These are phyloP conservation scores for Amanita brunnescens DNA, from an alignment of 768 basidiomycete genomes.

Conservation along the genomic window DNA sequence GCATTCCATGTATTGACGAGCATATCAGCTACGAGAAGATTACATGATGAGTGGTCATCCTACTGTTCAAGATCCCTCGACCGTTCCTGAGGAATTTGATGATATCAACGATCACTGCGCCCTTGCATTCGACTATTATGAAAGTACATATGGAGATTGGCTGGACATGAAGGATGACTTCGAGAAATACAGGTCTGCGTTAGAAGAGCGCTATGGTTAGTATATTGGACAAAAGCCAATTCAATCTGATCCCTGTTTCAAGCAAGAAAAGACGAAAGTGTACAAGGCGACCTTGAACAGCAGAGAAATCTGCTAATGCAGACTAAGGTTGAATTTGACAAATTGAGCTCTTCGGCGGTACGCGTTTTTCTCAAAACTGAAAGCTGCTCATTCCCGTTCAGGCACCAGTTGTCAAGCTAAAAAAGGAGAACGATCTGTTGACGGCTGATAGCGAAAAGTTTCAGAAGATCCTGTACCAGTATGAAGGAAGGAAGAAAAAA, in stretches of 20 bases:
- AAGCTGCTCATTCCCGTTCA: conserved; percentile 16
- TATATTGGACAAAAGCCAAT: neutral
- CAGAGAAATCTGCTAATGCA: conserved; percentile 39
- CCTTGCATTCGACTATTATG: conserved; percentile 67
- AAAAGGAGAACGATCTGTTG: conserved; percentile 53
- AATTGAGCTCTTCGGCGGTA: conserved; percentile 57
- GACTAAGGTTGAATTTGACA: conserved; percentile 44
- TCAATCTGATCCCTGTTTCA: conserved; percentile 7
- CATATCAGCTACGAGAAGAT: conserved; percentile 24
- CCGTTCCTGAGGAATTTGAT: conserved; percentile 68
- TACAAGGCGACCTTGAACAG: conserved; percentile 54
- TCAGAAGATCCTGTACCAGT: conserved; percentile 62
- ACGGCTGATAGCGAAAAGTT: conserved; percentile 73
- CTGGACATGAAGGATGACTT: conserved; percentile 61
- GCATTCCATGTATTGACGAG: conserved; percentile 17
- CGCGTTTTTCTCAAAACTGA: neutral
- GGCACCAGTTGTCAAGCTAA: conserved; percentile 57
- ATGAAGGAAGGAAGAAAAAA: conserved; percentile 61
- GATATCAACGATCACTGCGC: conserved; percentile 67
- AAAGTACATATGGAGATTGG: conserved; percentile 60
- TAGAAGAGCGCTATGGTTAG: conserved; percentile 76
- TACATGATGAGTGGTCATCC: conserved; percentile 60
- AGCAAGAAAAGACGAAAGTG: conserved; percentile 70
- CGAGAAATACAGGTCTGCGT: conserved; percentile 54
- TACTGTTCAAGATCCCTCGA: conserved; percentile 52